These are phyloP conservation scores for Blastocystis sp. DNA, from an alignment of 352 stramenopile genomes.

Conservation along the genomic window DNA sequence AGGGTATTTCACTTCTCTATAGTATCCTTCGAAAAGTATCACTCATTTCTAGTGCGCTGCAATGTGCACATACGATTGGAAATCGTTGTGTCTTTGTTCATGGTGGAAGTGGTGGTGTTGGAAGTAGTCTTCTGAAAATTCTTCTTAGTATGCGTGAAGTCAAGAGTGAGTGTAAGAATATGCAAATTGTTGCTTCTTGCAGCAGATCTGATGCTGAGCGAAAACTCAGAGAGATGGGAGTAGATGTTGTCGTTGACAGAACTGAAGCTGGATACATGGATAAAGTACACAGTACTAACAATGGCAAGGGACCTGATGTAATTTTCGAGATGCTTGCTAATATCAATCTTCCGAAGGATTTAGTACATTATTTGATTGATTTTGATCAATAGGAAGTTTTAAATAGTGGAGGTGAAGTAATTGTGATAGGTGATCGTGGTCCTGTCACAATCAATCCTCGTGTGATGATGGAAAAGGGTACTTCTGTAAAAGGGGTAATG, in stretches of 20 bases:
- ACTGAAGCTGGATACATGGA: neutral
- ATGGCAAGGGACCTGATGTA: slow-evolving; percentile 39
- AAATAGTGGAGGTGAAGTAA: slow-evolving; percentile 50
- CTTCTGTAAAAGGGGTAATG: slow-evolving; percentile 8
- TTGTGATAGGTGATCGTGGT: slow-evolving; percentile 52
- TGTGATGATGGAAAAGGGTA: slow-evolving; percentile 8
- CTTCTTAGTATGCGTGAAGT: slow-evolving; percentile 19
- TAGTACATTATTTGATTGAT: neutral
- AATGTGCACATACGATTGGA: neutral
- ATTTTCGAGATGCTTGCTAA: slow-evolving; percentile 67
- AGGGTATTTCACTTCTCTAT: slow-evolving; percentile 66
- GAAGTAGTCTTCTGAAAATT: slow-evolving; percentile 57
- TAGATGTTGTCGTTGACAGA: slow-evolving; percentile 33
- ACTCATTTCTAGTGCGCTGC: slow-evolving; percentile 35
- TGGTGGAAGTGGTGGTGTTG: slow-evolving; percentile 43
- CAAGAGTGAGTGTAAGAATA: neutral
- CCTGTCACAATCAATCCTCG: slow-evolving; percentile 39
- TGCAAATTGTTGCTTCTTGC: slow-evolving; percentile 18
- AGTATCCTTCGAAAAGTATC: neutral
- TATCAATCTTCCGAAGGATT: slow-evolving; percentile 43
- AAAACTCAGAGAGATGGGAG: neutral
- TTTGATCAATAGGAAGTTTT: slow-evolving; percentile 10
- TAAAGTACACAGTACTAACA: neutral
- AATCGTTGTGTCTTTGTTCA: slow-evolving; percentile 50
- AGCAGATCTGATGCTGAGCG: neutral